Percentiles rank a stretch among this genome's conserved stretches.
phyloP scores from a whole-genome alignment of 768 basidiomycete species.

The Tubosaeta brunneosetosa region DNA sequence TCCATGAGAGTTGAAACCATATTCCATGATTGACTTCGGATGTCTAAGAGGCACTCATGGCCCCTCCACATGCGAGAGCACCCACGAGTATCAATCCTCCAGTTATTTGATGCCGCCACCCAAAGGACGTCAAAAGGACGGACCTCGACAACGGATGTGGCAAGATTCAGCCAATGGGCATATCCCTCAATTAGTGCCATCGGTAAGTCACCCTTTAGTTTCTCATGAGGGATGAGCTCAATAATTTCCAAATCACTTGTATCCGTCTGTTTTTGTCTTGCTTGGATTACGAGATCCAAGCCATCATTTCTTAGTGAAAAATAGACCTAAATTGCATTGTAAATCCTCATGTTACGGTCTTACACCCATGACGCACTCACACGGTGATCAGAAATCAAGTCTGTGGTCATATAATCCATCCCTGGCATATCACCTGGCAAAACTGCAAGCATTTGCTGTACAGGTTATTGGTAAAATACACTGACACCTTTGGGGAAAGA shows the following conservation, averaged over 20 bases:
- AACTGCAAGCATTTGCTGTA: background rate
- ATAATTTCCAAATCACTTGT: background rate
- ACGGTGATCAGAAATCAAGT: background rate
- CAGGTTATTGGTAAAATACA: background rate
- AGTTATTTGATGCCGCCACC: constrained; percentile 16
- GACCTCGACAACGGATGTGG: constrained; percentile 18
- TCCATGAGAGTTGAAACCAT: constrained; percentile 16
- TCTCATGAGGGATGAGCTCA: constrained; percentile 18
- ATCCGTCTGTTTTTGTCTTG: background rate
- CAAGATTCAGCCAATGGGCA: constrained; percentile 27
- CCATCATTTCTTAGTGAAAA: constrained; percentile 20
- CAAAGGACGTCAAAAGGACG: constrained; percentile 18
- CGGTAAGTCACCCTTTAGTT: constrained; percentile 16
- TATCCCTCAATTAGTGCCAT: constrained; percentile 1
- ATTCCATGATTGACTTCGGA: constrained; percentile 19
- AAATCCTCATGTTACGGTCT: no score
- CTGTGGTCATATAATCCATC: background rate
- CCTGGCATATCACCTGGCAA: background rate
- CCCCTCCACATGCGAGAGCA: constrained; percentile 2
- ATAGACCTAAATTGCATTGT: background rate
- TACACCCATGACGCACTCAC: background rate
- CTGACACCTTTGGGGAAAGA: no score
- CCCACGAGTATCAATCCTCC: constrained; percentile 14
- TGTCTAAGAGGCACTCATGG: constrained; percentile 17
- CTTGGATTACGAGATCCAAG: constrained; percentile 12